Evolutionary conservation across 345 rosid species (phyloP).

Genomic region (Boechera divaricarpa): DNA sequence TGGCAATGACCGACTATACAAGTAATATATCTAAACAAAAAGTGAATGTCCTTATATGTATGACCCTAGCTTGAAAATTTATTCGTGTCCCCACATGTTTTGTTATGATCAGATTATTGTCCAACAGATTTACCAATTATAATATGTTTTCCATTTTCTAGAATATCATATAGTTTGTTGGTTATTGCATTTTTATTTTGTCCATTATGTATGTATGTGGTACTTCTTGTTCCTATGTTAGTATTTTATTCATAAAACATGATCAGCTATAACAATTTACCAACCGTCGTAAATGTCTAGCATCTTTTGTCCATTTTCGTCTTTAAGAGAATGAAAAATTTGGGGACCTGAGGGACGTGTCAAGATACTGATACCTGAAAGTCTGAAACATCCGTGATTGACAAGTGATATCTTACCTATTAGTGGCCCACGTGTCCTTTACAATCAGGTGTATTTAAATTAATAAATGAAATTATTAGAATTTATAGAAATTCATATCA

Average conservation of each 20-base stretch:
- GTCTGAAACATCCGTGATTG: slow-evolving; percentile 17
- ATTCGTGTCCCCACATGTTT: slow-evolving; percentile 33
- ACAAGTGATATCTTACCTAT: slow-evolving; percentile 29
- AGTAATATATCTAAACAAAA: background rate
- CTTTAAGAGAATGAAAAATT: slow-evolving; percentile 20
- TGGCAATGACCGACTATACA: slow-evolving; percentile 6
- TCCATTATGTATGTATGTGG: background rate
- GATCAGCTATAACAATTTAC: slow-evolving; percentile 17
- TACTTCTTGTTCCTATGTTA: too few species aligned
- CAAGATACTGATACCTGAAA: slow-evolving; percentile 26
- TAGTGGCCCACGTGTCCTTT: slow-evolving; percentile 32
- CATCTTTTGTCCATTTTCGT: slow-evolving; percentile 10
- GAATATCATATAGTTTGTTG: slow-evolving; percentile 17
- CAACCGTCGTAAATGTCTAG: slow-evolving; percentile 1
- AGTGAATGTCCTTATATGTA: background rate
- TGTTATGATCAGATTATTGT: slow-evolving; percentile 19
- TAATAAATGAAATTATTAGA: background rate
- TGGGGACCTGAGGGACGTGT: slow-evolving; percentile 34
- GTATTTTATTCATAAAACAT: background rate
- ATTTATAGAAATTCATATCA: slow-evolving; percentile 11
- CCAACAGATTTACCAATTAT: slow-evolving; percentile 14
- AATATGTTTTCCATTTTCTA: background rate
- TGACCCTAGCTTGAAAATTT: background rate
- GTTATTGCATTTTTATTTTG: slow-evolving; percentile 17
- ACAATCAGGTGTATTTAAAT: background rate